Evolutionary conservation across 1,139 yeast genomes (phyloP).

Genomic region (Yamadazyma sp.): DNA sequence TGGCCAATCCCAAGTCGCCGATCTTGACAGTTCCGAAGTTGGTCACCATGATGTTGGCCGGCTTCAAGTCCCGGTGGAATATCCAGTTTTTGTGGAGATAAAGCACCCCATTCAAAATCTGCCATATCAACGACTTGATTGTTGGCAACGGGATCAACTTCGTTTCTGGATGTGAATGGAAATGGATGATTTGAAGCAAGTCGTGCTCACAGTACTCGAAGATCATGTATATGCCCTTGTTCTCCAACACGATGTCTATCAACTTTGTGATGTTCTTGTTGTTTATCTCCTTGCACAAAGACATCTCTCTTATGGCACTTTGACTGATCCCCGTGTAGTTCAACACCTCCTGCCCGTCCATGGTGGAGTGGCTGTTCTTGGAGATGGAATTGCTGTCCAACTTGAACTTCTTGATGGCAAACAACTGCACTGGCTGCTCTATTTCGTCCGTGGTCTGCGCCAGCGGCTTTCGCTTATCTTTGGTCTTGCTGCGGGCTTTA

Average conservation of each 20-base stretch:
- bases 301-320: conserved; percentile 95
- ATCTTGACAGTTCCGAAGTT: conserved; percentile 86
- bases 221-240: conserved; percentile 89
- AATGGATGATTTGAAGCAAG: conserved; percentile 86
- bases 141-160: conserved; percentile 76
- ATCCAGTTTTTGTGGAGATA: conserved; percentile 95
- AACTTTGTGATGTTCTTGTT: conserved; percentile 79
- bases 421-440: conserved; percentile 29
- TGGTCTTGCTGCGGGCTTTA: conserved; percentile 60
- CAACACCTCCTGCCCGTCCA: conserved; percentile 69
- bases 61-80: conserved; percentile 91
- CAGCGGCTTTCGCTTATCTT: conserved; percentile 24
- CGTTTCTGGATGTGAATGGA: conserved; percentile 86
- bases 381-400: conserved; percentile 70
- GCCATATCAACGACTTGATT: conserved; percentile 86
- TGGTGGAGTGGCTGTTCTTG: conserved; percentile 39
- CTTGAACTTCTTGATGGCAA: conserved; percentile 94
- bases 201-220: conserved; percentile 97
- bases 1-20: conserved; percentile 93
- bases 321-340: conserved; percentile 96
- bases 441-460: conserved; percentile 10
- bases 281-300: conserved; percentile 82
- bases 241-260: conserved; percentile 84
- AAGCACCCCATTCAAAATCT: conserved; percentile 85
- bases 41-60: conserved; percentile 97